Conservation (phyloP, 2,329 filamentous ascomycete species). For the Dactylellina parvicollis region DNA sequence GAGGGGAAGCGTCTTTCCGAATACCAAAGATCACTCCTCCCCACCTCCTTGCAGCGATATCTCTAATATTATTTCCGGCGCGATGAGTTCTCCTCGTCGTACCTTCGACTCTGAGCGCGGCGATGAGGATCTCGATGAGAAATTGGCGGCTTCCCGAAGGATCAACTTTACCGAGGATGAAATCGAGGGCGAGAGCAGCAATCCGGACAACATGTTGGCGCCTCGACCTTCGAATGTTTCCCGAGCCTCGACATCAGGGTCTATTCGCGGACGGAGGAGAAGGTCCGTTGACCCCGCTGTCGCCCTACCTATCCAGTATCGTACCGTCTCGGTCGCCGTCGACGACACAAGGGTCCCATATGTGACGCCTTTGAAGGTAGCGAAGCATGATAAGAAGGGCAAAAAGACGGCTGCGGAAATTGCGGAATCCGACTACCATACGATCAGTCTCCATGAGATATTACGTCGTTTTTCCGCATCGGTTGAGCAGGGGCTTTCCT, state of each 20-base stretch:
- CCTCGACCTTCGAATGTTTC: neutral
- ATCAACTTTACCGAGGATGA: slow-evolving; percentile 35
- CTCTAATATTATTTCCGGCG: slow-evolving; percentile 19
- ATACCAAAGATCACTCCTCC: slow-evolving; percentile 21
- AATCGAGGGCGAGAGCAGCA: slow-evolving; percentile 6
- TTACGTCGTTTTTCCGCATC: slow-evolving; percentile 46
- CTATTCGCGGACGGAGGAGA: slow-evolving; percentile 31
- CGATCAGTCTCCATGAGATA: slow-evolving; percentile 40
- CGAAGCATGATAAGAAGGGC: slow-evolving; percentile 35
- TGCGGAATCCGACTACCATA: slow-evolving; percentile 44
- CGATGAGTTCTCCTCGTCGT: slow-evolving; percentile 48
- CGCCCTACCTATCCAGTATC: slow-evolving; percentile 45
- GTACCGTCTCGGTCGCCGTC: slow-evolving; percentile 41
- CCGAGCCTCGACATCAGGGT: slow-evolving; percentile 21
- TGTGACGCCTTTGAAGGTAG: slow-evolving; percentile 13
- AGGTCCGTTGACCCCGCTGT: slow-evolving; percentile 42
- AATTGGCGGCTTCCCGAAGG: slow-evolving; percentile 32
- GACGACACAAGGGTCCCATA: slow-evolving; percentile 32
- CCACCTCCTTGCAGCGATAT: slow-evolving; percentile 13
- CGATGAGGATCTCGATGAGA: slow-evolving; percentile 46
- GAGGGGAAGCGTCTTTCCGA: slow-evolving; percentile 18
- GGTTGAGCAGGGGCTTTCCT: slow-evolving; percentile 37
- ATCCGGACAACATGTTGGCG: neutral
- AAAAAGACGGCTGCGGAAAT: slow-evolving; percentile 46
- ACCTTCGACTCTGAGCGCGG: slow-evolving; percentile 45